These are phyloP conservation scores for Psidium guajava DNA, from an alignment of 345 rosid species.

Conservation along the genomic window DNA sequence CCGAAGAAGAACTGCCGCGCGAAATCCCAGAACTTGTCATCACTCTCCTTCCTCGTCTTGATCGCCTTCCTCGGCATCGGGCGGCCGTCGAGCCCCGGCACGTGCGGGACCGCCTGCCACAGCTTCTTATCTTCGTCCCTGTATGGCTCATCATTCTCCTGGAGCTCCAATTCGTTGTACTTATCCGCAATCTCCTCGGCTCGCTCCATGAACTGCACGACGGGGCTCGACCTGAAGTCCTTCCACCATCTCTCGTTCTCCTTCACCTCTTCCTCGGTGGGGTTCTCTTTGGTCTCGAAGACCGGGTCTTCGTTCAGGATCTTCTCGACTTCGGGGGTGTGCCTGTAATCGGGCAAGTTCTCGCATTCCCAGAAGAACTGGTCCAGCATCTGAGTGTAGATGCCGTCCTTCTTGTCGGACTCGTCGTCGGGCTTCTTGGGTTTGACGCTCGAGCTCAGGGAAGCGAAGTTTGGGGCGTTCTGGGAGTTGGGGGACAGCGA, in stretches of 20 bases:
- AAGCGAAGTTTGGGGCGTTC: constrained; percentile 40
- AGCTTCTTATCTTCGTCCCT: constrained; percentile 55
- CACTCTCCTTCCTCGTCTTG: constrained; percentile 59
- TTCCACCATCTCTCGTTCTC: constrained; percentile 75
- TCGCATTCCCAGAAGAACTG: constrained; percentile 77
- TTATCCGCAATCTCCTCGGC: constrained; percentile 53
- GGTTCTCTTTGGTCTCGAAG: constrained; percentile 63
- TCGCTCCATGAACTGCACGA: constrained; percentile 51
- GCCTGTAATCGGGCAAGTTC: constrained; percentile 61
- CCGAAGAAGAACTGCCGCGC: constrained; percentile 72
- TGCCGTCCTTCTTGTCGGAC: constrained; percentile 21
- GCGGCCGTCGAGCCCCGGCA: constrained; percentile 67
- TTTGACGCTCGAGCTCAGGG: constrained; percentile 29
- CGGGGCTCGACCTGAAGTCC: constrained; percentile 49
- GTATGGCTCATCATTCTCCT: constrained; percentile 46
- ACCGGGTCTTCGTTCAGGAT: constrained; percentile 46
- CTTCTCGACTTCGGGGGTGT: constrained; percentile 69
- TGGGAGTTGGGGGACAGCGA: constrained; percentile 7
- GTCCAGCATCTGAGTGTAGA: constrained; percentile 28
- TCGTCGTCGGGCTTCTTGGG: constrained; percentile 24
- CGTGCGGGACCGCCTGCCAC: constrained; percentile 70
- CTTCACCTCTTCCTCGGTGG: constrained; percentile 45
- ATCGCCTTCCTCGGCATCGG: constrained; percentile 87
- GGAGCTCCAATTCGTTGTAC: constrained; percentile 49
- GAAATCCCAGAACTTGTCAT: constrained; percentile 92